Evolutionary conservation across 495 filamentous ascomycete genomes (phyloP), one percentile per base, ranked within the genome.

Genomic region (Amphirosellinia nigrospora): DNA sequence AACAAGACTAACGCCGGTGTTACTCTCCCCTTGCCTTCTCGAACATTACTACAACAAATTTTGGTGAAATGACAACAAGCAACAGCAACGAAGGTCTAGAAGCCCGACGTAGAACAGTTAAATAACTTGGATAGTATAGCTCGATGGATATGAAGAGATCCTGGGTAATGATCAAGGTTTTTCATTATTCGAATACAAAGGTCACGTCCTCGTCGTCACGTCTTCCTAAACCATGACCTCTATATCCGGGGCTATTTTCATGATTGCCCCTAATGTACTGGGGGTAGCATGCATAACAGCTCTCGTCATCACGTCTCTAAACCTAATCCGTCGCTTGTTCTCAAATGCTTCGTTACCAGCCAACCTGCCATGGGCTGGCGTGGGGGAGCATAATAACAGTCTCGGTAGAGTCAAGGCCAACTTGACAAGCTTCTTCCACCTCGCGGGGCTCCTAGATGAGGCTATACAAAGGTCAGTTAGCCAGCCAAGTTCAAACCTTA

Each of bases 341-440:
- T 73, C 72, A 6, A 23, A 36, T 16, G 64, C 72, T 15, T 60
- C 68, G 26, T 55, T 73, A 19, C 72, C 72, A 5, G 21, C 39
- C 16, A 62, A 50, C 52, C 53, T 73, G n/a, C 72, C 69, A 5
- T 73, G 72, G 72, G 72, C 61, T 3, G 72, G 72, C 10, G 61
- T 36, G 19, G 69, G 65, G 23, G 30, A n/a, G 11, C 4, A n/a
- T 13, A 38, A 21, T 10, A 53, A 43, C 36, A 48, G 36, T 15
- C 48, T 69, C 0, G 45, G 65, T 2, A 65, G 60, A 61, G 65
- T 66, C 10, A 74, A 41, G 26, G 70, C 69, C 23, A 71, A 74
- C 45, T 9, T 74, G 10, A 32, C n/a, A 9, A 67, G 72, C 46
- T 45, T 74, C 36, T 71, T 74, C 32, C 41, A 43, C 19, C 70